Percentiles rank a stretch among this genome's conserved stretches.
phyloP scores from a whole-genome alignment of 2,329 filamentous ascomycete genomes.

The Thielaviopsis euricoi region DNA sequence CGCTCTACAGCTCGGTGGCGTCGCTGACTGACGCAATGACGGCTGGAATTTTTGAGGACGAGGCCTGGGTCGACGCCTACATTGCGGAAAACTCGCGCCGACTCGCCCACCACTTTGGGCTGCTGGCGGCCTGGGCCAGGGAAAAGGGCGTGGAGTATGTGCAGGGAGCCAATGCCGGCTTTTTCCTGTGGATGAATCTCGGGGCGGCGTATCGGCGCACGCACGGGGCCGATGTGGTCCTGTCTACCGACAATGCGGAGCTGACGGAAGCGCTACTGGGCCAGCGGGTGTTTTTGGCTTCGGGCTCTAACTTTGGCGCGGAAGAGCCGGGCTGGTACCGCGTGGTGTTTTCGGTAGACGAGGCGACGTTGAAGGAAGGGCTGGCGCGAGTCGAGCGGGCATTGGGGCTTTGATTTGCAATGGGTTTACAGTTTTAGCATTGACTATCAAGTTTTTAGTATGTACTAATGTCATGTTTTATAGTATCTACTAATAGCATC shows the following conservation, averaged over 20 bases:
- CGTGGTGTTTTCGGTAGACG: constrained; percentile 22
- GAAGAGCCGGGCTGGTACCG: constrained; percentile 24
- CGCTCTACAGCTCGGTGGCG: constrained; percentile 28
- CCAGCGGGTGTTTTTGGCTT: constrained; percentile 21
- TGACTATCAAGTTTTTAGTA: too few relatives aligned
- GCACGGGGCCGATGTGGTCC: constrained; percentile 9
- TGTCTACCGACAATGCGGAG: constrained; percentile 14
- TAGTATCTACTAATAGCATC: too few relatives aligned
- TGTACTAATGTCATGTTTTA: too few relatives aligned
- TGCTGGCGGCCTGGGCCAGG: constrained; percentile 22
- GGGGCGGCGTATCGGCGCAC: constrained; percentile 17
- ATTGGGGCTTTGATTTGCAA: not conserved
- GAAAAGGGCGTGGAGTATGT: constrained; percentile 27
- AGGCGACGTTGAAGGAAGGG: constrained; percentile 18
- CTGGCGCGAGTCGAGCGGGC: constrained; percentile 9
- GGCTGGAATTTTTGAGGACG: constrained; percentile 27
- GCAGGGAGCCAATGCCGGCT: constrained; percentile 32
- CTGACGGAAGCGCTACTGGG: constrained; percentile 18
- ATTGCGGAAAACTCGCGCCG: constrained; percentile 25
- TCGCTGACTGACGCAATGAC: constrained; percentile 26
- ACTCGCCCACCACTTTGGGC: constrained; percentile 24
- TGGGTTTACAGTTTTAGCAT: too few relatives aligned
- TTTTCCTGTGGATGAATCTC: constrained; percentile 39
- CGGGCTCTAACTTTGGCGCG: constrained; percentile 21
- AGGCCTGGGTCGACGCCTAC: constrained; percentile 27